Conservation (phyloP, 2,329 filamentous ascomycete species). For the Trichoderma sp. region DNA sequence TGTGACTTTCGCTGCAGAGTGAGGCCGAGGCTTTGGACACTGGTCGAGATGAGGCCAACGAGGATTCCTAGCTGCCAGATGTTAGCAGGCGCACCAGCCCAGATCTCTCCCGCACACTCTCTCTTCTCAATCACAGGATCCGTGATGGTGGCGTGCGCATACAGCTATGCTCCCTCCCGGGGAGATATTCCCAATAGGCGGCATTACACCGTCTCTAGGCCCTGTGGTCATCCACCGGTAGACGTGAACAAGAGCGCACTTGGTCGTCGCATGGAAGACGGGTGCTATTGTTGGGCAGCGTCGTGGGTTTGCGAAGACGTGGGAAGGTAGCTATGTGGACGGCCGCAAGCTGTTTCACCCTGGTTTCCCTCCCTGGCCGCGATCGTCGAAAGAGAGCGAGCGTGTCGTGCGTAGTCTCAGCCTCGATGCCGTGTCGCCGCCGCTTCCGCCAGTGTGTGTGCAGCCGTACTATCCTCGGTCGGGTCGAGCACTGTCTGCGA, state of each 20-base stretch:
- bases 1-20: constrained; percentile 98
- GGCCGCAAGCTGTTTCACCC: constrained; percentile 5
- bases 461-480: background rate
- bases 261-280: constrained; percentile 35
- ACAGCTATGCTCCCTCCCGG: constrained; percentile 77
- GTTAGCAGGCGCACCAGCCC: constrained; percentile 33
- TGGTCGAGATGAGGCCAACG: constrained; percentile 90
- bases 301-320: background rate
- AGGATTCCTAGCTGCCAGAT: constrained; percentile 77
- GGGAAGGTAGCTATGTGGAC: background rate
- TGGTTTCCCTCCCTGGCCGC: constrained; percentile 4
- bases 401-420: background rate
- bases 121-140: background rate
- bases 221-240: constrained; percentile 52
- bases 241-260: constrained; percentile 26
- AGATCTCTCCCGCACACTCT: background rate
- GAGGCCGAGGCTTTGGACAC: constrained; percentile 90
- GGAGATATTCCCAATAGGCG: constrained; percentile 73
- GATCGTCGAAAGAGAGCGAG: background rate
- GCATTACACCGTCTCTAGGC: constrained; percentile 59
- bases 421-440: background rate
- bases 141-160: constrained; percentile 40
- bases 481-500: background rate
- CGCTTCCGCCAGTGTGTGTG: background rate
- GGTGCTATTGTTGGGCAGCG: constrained; percentile 3